phyloP scores from a whole-genome alignment of 2,329 filamentous ascomycete genomes.

The Cylindrodendrum hubeiense region DNA sequence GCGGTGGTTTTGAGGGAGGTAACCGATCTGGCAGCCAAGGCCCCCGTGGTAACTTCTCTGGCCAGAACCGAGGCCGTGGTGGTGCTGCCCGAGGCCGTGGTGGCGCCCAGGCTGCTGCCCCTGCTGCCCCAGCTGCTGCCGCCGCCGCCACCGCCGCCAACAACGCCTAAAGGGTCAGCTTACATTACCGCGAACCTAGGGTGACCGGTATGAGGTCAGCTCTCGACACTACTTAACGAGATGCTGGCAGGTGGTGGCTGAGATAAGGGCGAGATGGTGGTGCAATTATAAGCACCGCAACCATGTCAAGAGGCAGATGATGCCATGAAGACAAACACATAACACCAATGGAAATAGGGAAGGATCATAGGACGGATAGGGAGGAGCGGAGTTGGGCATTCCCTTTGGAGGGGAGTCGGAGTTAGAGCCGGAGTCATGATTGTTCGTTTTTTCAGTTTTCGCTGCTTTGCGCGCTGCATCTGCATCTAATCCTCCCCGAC shows the following conservation, averaged over 20 bases:
- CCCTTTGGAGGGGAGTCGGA: constrained; percentile 45
- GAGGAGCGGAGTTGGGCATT: constrained; percentile 45
- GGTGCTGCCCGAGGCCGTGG: constrained; percentile 75
- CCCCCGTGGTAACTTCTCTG: constrained; percentile 78
- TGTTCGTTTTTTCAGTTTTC: constrained; percentile 47
- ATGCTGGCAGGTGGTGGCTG: constrained; percentile 7
- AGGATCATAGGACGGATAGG: constrained; percentile 25
- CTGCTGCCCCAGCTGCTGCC: background rate
- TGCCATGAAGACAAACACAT: constrained; percentile 13
- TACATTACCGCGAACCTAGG: constrained; percentile 22
- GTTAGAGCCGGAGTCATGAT: constrained; percentile 50
- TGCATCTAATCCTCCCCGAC: constrained; percentile 46
- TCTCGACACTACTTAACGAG: constrained; percentile 7
- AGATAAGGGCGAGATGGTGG: background rate
- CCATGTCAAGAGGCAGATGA: background rate
- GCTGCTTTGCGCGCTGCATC: constrained; percentile 48
- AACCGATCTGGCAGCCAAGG: constrained; percentile 70
- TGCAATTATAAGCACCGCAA: background rate
- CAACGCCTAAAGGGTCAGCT: constrained; percentile 57
- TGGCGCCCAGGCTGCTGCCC: constrained; percentile 57
- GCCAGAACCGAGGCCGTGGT: constrained; percentile 74
- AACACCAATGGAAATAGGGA: constrained; percentile 15
- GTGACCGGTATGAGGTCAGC: constrained; percentile 11
- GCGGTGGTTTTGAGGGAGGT: constrained; percentile 72
- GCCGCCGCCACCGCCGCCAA: constrained; percentile 43